Evolutionary conservation across 2,329 filamentous ascomycete genomes (phyloP).

Genomic region (Ascomycota sp.): DNA sequence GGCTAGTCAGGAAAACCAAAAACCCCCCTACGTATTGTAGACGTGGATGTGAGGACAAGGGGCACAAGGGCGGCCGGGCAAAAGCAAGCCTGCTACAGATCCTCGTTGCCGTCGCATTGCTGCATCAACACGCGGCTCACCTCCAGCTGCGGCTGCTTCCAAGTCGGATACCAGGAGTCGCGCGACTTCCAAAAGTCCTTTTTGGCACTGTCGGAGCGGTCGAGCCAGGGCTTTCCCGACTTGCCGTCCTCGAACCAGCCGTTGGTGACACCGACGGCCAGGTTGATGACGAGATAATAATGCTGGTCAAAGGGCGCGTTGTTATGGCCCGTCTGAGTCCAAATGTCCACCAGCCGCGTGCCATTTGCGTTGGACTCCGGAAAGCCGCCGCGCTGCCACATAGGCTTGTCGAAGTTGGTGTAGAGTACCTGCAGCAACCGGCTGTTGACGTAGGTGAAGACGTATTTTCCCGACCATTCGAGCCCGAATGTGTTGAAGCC

Average conservation of each 20-base stretch:
- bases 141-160: slow-evolving; percentile 47
- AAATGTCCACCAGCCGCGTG: slow-evolving; percentile 40
- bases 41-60: too few relatives aligned
- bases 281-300: slow-evolving; percentile 58
- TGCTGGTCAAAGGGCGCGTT: slow-evolving; percentile 56
- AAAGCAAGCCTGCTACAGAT: slow-evolving; percentile 15
- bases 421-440: slow-evolving; percentile 65
- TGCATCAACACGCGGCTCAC: slow-evolving; percentile 51
- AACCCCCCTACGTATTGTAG: too few relatives aligned
- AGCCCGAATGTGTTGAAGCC: slow-evolving; percentile 60
- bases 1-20: too few relatives aligned
- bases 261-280: slow-evolving; percentile 59
- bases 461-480: slow-evolving; percentile 75
- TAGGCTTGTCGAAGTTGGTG: slow-evolving; percentile 46
- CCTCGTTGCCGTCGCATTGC: slow-evolving; percentile 42
- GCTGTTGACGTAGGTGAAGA: slow-evolving; percentile 72
- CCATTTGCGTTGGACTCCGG: slow-evolving; percentile 43
- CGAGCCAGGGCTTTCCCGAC: slow-evolving; percentile 60
- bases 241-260: slow-evolving; percentile 66
- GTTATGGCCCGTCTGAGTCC: slow-evolving; percentile 36
- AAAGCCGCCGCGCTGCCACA: slow-evolving; percentile 52
- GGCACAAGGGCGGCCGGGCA: background rate
- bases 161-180: slow-evolving; percentile 48
- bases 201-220: slow-evolving; percentile 42
- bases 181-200: slow-evolving; percentile 59